A percentile compares a stretch with the other conserved stretches of the same genome.
Conservation (phyloP, 2,329 filamentous ascomycete genomes). For the Drechslera avenae region DNA sequence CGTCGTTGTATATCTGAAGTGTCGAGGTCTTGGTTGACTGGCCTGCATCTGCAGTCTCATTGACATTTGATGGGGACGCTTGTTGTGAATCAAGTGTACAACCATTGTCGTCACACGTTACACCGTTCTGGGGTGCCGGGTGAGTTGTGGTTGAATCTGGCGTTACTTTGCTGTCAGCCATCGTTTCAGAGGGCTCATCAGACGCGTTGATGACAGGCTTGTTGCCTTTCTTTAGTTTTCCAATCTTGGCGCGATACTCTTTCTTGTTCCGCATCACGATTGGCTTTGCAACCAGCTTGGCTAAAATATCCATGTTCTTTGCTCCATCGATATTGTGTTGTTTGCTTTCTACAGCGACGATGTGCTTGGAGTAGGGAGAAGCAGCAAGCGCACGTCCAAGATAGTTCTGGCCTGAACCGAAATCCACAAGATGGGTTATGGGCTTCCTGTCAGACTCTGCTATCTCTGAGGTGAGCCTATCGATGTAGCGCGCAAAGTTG, state of each 20-base stretch:
- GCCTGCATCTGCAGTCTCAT: not conserved
- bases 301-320: conserved; percentile 80
- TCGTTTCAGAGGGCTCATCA: not conserved
- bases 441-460: conserved; percentile 34
- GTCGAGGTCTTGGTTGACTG: conserved; percentile 36
- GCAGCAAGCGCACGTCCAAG: conserved; percentile 86
- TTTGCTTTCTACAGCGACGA: conserved; percentile 88
- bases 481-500: conserved; percentile 85
- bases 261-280: conserved; percentile 84
- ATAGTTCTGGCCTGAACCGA: conserved; percentile 96
- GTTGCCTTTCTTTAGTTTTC: conserved; percentile 50
- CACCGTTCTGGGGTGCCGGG: not conserved
- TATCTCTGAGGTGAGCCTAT: conserved; percentile 66
- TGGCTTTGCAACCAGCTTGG: conserved; percentile 74
- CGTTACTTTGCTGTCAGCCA: not conserved
- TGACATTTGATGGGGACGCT: not conserved
- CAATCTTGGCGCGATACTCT: conserved; percentile 61
- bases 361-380: conserved; percentile 80
- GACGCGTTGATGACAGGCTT: conserved; percentile 22
- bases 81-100: conserved; percentile 4
- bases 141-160: conserved; percentile 1
- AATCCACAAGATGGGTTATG: conserved; percentile 90
- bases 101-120: conserved; percentile 14
- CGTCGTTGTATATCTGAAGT: conserved; percentile 57
- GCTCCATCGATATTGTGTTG: conserved; percentile 87